phyloP scores from a whole-genome alignment of 306 rosid species.

The Vigna mungo region DNA sequence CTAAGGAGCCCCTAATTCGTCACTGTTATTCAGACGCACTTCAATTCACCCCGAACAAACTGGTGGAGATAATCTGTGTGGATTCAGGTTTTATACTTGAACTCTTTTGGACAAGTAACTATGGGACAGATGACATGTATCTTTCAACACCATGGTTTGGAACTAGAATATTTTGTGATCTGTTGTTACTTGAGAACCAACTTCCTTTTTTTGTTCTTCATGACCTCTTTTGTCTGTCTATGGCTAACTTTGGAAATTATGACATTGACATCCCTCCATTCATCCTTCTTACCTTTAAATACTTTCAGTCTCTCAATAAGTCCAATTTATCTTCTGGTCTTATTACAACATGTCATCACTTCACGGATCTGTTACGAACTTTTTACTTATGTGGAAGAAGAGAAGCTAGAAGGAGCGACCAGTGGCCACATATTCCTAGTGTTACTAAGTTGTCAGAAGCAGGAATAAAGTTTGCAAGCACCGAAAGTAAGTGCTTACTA shows the following conservation, averaged over 20 bases:
- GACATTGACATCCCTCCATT: background rate
- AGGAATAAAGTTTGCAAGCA: constrained; percentile 38
- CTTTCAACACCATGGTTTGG: no score
- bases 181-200: constrained; percentile 45
- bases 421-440: background rate
- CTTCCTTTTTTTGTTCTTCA: constrained; percentile 32
- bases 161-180: background rate
- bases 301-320: constrained; percentile 28
- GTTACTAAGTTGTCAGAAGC: constrained; percentile 44
- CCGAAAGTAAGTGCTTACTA: background rate
- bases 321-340: no score
- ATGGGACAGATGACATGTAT: no score
- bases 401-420: no score
- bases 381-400: background rate
- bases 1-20: background rate
- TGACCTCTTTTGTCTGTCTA: no score
- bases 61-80: constrained; percentile 39
- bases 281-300: constrained; percentile 10
- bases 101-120: background rate
- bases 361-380: constrained; percentile 46
- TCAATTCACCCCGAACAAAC: background rate
- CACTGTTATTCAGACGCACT: background rate
- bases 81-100: constrained; percentile 40
- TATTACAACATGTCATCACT: constrained; percentile 8
- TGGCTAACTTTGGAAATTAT: no score